Evolutionary conservation across 805 yeast species (phyloP).

Genomic region (Trichomonascus vanleenenianus): DNA sequence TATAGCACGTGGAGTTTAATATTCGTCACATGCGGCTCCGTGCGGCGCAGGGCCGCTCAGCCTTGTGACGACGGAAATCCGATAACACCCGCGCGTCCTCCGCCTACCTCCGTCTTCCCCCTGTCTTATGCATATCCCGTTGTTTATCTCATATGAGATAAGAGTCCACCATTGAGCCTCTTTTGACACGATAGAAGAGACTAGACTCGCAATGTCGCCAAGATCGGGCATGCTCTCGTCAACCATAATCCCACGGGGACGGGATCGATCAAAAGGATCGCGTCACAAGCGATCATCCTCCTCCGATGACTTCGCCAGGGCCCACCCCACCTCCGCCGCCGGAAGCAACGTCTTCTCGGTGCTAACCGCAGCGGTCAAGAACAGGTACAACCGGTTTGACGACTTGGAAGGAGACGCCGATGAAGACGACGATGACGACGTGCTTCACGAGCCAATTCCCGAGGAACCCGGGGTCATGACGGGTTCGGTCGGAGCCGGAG

Average conservation of each 20-base stretch:
- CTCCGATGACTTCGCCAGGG: constrained; percentile 24
- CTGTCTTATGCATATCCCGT: background rate
- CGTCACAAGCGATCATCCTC: background rate
- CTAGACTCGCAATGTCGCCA: background rate
- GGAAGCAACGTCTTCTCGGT: constrained; percentile 43
- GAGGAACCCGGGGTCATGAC: too few species aligned
- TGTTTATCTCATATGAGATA: too few species aligned
- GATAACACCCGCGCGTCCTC: background rate
- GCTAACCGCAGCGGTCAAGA: constrained; percentile 50
- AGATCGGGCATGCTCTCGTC: constrained; percentile 1
- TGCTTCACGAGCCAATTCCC: constrained; percentile 3
- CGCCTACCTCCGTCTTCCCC: background rate
- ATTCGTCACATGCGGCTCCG: too few species aligned
- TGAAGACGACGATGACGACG: constrained; percentile 21
- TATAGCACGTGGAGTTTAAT: too few species aligned
- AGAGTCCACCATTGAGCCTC: too few species aligned
- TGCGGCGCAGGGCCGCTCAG: too few species aligned
- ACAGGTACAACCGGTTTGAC: constrained; percentile 25
- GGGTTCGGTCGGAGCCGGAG: background rate
- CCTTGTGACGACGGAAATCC: too few species aligned
- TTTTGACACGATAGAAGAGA: too few species aligned
- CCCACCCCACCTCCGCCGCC: constrained; percentile 36
- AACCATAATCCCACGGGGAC: background rate
- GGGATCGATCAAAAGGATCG: background rate
- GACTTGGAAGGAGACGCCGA: constrained; percentile 26